Evolutionary conservation across 441 rosid species (phyloP), one percentile per base, ranked within the genome.

Genomic region (Arabidopsis lyrata): DNA sequence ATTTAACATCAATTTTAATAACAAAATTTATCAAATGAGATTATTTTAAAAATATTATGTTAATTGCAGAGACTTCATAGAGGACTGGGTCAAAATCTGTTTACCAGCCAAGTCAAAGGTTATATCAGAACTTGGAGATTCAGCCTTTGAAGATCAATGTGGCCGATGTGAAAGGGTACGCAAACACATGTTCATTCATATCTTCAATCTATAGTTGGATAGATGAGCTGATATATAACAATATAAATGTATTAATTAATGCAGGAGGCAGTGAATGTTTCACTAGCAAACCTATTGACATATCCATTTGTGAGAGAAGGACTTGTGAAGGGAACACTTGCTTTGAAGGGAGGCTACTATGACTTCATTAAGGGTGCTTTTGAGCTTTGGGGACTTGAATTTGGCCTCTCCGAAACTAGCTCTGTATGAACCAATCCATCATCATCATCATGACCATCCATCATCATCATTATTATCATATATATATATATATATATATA

Each of bases 21-120:
- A 10, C 38, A 18, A 0, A 0, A 5, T 18, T 64, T 58, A 20
- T 16, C 6, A 31, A 45, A 35, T 8, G 31, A 60, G 15, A 59
- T 45, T 32, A 8, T 16, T 5, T 9, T 6, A 22, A 8, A 22
- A 14, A 18, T 18, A 39, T 32, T 4, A 13, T 53, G 60, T 44
- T 14, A 60, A 59, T 52, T 80, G 82, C 87, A 95, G 99, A 68
- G 98, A 95, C 58, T 95, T 95, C 86, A 95, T 95, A 5, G 98
- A 95, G 81, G 97, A 95, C 27, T 95, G 99, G 99, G 99, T 95
- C 22, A 88, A 88, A 68, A 78, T 92, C 57, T 75, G 92, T 55
- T 38, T 90, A 45, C 90, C 97, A 3, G 99, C 98, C 61, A 95
- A 84, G 87, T 14, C 78, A 44, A 92, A 91, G 85, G 93, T 92